Base-by-base conservation (phyloP, 2,329 filamentous ascomycete species). In the Talaromyces verruculosus region DNA sequence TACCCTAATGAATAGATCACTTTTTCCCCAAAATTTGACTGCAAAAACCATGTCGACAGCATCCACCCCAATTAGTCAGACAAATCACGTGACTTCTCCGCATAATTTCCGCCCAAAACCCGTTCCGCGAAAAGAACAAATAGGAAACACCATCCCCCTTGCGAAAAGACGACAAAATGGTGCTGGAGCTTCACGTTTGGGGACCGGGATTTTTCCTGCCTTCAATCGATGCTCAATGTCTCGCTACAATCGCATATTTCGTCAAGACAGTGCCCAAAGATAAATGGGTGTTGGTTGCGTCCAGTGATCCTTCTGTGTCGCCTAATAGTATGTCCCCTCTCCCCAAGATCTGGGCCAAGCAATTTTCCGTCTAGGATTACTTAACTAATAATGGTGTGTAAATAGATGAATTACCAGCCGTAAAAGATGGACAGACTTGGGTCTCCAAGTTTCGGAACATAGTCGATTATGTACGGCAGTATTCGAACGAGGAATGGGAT, bases 141-240 rank as follows among this genome's bases (percentile, higher is more conserved):
- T 28, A 49, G 5, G 43, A 47, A 47, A 22, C 11, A 51, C 30
- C 22, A 13, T 11, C 10, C 33, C 10, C 33, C 41, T 19, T 11
- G 10, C 41, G 41, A 7, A 15, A 43, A 43, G 41, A 43, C 41
- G 41, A 33, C 49, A 59, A 28, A 4, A 60, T 60, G 57, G 57
- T 87, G 69, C 80, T 92, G 59, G 87, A 94, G 80, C 86, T 99
- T 67, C 91, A 97, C 79, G 86, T 97, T 74, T 96, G 93, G 90
- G 93, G 93, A 60, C 89, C 92, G 64, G 93, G 91, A 47, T 96
- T 97, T 77, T 89, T 88, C 47, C 86, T 97, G 53, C 89, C 94
- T 15, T 98, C 95, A 51, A 90, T 98, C 72, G 93, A 98, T 74
- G 84, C 94, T 55, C 91, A 96, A 82, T 98, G 93, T 75, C 87